phyloP scores from a whole-genome alignment of 768 basidiomycete genomes.

The Boletus sp. region DNA sequence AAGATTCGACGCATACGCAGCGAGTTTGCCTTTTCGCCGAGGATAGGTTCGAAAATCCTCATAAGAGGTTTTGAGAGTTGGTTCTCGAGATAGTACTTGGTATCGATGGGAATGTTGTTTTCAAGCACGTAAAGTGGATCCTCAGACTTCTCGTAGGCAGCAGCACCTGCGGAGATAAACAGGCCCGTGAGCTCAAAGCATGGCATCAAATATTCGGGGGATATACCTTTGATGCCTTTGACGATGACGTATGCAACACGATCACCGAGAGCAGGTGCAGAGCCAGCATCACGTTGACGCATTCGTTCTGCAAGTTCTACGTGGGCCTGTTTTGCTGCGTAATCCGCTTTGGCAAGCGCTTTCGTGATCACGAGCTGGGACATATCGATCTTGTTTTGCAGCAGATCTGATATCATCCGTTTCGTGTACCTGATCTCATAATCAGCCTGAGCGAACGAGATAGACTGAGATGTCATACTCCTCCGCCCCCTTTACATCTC shows the following conservation, averaged over 20 bases:
- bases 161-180: constrained; percentile 61
- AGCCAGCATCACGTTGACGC: constrained; percentile 95
- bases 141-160: constrained; percentile 98
- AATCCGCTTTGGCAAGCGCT: constrained; percentile 90
- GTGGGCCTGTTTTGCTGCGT: constrained; percentile 93
- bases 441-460: constrained; percentile 17
- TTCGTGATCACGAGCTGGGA: constrained; percentile 99
- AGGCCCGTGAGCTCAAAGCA: background rate
- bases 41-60: constrained; percentile 97
- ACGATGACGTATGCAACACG: constrained; percentile 99
- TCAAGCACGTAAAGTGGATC: constrained; percentile 97
- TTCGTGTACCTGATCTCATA: constrained; percentile 75
- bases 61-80: constrained; percentile 95
- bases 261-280: constrained; percentile 95
- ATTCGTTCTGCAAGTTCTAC: constrained; percentile 94
- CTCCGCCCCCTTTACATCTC: constrained; percentile 91
- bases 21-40: constrained; percentile 87
- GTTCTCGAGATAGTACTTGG: constrained; percentile 96
- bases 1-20: constrained; percentile 53
- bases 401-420: constrained; percentile 86
- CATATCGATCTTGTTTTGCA: constrained; percentile 98
- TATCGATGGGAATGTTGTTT: constrained; percentile 97
- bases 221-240: constrained; percentile 86
- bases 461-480: constrained; percentile 51
- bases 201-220: background rate